These are phyloP conservation scores for Fusarium sp. DNA, from an alignment of 2,329 filamentous ascomycete genomes.

Conservation along the genomic window DNA sequence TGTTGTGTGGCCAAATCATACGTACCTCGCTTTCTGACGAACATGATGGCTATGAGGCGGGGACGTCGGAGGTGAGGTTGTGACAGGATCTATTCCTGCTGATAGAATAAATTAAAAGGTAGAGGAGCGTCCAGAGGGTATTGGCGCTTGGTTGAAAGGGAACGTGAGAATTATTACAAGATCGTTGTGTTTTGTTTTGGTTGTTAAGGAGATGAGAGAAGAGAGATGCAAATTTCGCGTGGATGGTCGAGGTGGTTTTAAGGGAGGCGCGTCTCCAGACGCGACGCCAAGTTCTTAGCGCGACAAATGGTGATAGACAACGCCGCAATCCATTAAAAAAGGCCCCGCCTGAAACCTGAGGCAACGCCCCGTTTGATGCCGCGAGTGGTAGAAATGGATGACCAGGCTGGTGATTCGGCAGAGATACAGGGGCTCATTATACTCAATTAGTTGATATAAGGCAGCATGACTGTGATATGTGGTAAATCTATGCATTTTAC, in stretches of 20 bases:
- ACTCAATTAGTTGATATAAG: background rate
- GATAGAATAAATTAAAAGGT: conserved; percentile 44
- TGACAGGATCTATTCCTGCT: conserved; percentile 46
- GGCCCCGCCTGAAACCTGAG: conserved; percentile 47
- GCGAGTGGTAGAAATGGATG: conserved; percentile 11
- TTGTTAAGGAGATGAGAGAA: conserved; percentile 42
- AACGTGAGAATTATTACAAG: conserved; percentile 31
- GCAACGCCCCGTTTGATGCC: conserved; percentile 41
- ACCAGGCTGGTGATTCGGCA: conserved; percentile 19
- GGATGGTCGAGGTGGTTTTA: conserved; percentile 54
- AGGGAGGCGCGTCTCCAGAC: conserved; percentile 54
- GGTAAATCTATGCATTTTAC: conserved; percentile 4
- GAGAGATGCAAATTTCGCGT: conserved; percentile 40
- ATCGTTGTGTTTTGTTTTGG: conserved; percentile 37
- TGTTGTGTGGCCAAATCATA: conserved; percentile 38
- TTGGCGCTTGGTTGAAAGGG: conserved; percentile 31
- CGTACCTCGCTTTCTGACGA: conserved; percentile 74
- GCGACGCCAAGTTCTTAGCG: conserved; percentile 54
- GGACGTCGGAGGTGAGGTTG: conserved; percentile 37
- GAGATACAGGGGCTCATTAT: background rate
- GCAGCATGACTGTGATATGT: background rate
- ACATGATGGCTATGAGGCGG: conserved; percentile 62
- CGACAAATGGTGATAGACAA: conserved; percentile 45
- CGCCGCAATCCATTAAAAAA: conserved; percentile 49
- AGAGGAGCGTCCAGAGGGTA: conserved; percentile 39